Percentiles rank a stretch among this genome's conserved stretches.
phyloP scores from a whole-genome alignment of 164 flowering plant species.

The grape (Vitis vinifera) region ASM3070453v1 NC_081821.1:5610001-5610500 shows the following conservation, averaged over 20 bases:
- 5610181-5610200: neutral
- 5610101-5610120: neutral
- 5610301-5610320: conserved; percentile 76
- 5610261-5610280: conserved; percentile 90
- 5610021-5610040: neutral
- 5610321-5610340: conserved; percentile 94
- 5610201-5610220: neutral
- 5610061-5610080: neutral
- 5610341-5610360: conserved; percentile 66
- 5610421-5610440: neutral
- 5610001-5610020: conserved; percentile 1
- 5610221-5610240: conserved; percentile 67
- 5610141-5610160: neutral
- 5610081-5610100: neutral
- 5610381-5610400: neutral
- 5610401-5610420: neutral
- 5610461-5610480: conserved; percentile 10
- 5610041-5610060: neutral
- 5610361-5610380: neutral
- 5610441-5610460: neutral
- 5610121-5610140: neutral
- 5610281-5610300: conserved; percentile 88
- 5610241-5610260: conserved; percentile 89
- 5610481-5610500: conserved; percentile 79
- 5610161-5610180: neutral